Base-by-base conservation (phyloP, 2,329 filamentous ascomycete species). In the Colletotrichum higginsianum region DNA sequence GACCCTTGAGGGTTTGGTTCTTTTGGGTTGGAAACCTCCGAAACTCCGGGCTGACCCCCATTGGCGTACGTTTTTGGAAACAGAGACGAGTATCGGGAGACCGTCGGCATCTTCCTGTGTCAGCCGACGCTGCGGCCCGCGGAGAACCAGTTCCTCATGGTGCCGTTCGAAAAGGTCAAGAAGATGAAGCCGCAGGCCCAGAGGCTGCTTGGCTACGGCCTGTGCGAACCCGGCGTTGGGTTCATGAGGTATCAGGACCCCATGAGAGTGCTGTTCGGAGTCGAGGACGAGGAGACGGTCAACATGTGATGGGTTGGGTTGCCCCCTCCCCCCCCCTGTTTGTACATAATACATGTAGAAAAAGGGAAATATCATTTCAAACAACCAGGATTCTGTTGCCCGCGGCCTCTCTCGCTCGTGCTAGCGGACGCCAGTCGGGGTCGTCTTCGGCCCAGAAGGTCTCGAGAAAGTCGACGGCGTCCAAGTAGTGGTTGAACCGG, bases 201-300 rank as follows among this genome's bases (percentile, higher is more conserved):
- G 61, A 74, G 80, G 30, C 74, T 81, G 7, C 67, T 81, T 2
- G 80, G 80, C 2, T 81, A 82, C 61, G 80, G 80, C 0, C 73
- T 82, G 16, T 77, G 74, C 40, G 76, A 78, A 8, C 80, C 81
- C 1, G 80, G 78, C 2, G 75, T 82, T 3, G 81, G 81, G 1
- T 77, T 83, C 61, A 78, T 79, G 63, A 76, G 80, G 57, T 82
- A 81, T 26, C 78, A 81, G 56, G 80, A 82, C 60, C 81, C 81
- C 0, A 82, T 82, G 80, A 76, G 77, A 60, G 76, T 78, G 21
- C 74, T 82, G 16, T 82, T 82, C 61, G 79, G 78, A 0, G 79
- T 83, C 16, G 74, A 80, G 35, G 81, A 82, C 62, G 78, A 80
- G 56, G 80, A 82, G 58, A 82, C 81, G 0, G 76, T 82, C 40